Evolutionary conservation across 768 basidiomycete genomes (phyloP).

Genomic region (Paxillus involutus): DNA sequence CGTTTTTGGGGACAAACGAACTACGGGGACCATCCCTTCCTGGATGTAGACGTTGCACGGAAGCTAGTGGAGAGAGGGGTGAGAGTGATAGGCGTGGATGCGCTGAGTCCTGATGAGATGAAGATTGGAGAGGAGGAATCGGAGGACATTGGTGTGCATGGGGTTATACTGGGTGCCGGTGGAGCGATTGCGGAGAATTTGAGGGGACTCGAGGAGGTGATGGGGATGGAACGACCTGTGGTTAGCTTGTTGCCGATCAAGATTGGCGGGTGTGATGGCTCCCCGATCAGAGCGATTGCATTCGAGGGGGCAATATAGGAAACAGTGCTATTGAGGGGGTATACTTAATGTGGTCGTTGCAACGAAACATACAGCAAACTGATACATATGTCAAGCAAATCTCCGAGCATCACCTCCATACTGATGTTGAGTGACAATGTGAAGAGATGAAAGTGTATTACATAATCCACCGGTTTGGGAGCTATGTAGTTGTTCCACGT

Average conservation of each 20-base stretch:
- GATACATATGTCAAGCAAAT: no score
- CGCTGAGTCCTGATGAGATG: constrained; percentile 62
- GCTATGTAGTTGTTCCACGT: no score
- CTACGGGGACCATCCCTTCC: constrained; percentile 61
- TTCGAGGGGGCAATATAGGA: constrained; percentile 18
- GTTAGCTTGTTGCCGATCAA: constrained; percentile 60
- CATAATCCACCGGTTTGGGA: background rate
- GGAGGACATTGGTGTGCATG: constrained; percentile 49
- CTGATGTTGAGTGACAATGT: no score
- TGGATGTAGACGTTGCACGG: constrained; percentile 50
- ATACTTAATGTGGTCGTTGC: no score
- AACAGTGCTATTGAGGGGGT: background rate
- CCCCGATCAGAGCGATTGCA: constrained; percentile 65
- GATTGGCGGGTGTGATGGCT: constrained; percentile 59
- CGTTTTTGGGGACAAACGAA: constrained; percentile 43
- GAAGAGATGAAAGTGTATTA: background rate
- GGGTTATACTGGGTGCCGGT: constrained; percentile 55
- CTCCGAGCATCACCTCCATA: no score
- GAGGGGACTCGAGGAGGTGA: constrained; percentile 48
- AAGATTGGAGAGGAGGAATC: background rate
- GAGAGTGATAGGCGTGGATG: constrained; percentile 57
- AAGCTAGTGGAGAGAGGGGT: constrained; percentile 51
- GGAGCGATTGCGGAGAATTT: constrained; percentile 72
- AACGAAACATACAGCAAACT: no score
- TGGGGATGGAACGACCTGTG: constrained; percentile 33